Evolutionary conservation across 495 filamentous ascomycete genomes (phyloP), one percentile per base, ranked within the genome.

Genomic region (Talaromyces liani): DNA sequence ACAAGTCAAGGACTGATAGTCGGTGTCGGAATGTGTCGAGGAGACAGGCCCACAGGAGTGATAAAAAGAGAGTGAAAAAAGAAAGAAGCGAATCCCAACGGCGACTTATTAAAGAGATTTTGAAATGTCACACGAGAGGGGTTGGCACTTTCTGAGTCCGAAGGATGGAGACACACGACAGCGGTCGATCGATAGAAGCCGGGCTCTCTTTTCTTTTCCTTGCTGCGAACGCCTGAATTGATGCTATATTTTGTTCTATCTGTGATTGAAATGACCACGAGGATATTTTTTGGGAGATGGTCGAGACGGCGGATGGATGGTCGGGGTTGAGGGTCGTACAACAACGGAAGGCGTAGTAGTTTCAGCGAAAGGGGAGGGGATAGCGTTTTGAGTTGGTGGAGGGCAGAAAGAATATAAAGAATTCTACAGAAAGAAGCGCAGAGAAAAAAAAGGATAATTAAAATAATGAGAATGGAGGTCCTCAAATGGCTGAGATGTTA

Each of bases 1-100:
- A 72, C 63, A 62, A 68, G 65, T 68, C 68, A 66, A 65, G 64
- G 65, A 65, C 60, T 65, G 75, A 66, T 70, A 68, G 60, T 57
- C 63, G 51, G 60, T 54, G 22, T 29, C 36, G 58, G 58, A 60
- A 60, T 60, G 58, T 31, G 58, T 60, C 34, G 58, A 65, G 57
- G 67, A 67, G 67, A 54, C 51, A 39, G 64, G 67, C 58, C 39
- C 49, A 54, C 61, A 24, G 54, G 62, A 47, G 39, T 20, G 49
- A 45, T 65, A 68, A 60, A 41, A 63, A 47, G 66, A 62, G 63
- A 56, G 60, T 61, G 45, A 56, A 58, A 63, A 58, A 64, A 29
- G 54, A 58, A 65, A 64, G 65, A 63, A 66, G 53, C 49, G 66
- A 62, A 56, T 56, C 56, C 16, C 18, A 33, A 36, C 18, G 27